Evolutionary conservation across 2,329 filamentous ascomycete genomes (phyloP), one percentile per base, ranked within the genome.

Genomic region (Beauveria sp.): DNA sequence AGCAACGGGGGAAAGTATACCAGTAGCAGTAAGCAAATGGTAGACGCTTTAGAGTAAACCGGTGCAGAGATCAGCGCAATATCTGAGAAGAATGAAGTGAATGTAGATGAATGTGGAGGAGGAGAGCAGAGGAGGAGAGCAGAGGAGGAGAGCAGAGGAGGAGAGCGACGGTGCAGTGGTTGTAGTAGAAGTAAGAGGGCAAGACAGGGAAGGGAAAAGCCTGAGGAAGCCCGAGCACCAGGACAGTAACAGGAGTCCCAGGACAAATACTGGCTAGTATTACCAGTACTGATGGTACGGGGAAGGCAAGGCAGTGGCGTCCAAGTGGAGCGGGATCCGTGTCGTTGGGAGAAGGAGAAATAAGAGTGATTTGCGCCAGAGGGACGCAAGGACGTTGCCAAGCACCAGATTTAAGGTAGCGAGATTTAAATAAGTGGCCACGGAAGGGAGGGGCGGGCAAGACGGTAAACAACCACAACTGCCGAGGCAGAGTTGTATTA

Each of bases 341-440:
- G 24, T 53, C 40, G 49, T 42, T 53, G 58, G 48, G 49, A 45
- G 24, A 42, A 46, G 40, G 26, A 53, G 26, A 46, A 46, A 60
- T 53, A 60, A 60, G 40, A 53, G 58, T 53, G 48, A 53, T 53
- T 46, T 48, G 48, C 48, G 24, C 26, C 26, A 60, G 40, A 60
- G 22, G 40, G 58, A 53, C 49, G 48, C 52, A 60, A 22, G 49
- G 58, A 53, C 49, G 48, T 60, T 60, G 57, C 57, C 48, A 52
- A 60, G 57, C 48, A 60, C 57, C 57, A 60, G 57, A 60, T 60
- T 60, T 53, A 52, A 52, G 57, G 57, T 60, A 60, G 48, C 49
- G 57, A 60, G 57, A 60, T 60, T 60, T 60, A 49, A 60, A 60
- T 60, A 60, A 59, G 56, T 59, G 56, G 56, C 46, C 56, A 59